phyloP scores from a whole-genome alignment of 345 rosid species.

The Hevea brasiliensis region DNA sequence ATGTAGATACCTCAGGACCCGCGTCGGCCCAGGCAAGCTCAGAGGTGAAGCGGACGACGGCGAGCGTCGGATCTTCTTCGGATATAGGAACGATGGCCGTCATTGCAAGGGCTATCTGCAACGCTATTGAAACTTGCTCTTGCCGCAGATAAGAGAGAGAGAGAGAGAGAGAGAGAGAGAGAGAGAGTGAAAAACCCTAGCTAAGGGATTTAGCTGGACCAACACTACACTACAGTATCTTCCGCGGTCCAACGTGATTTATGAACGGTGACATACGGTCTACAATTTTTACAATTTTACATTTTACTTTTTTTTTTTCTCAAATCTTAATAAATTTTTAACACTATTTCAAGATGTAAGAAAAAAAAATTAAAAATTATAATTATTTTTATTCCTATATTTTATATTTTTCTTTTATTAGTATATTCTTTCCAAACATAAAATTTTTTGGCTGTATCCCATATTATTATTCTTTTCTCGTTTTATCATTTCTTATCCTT shows the following conservation, averaged over 20 bases:
- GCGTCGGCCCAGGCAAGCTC: slow-evolving; percentile 98
- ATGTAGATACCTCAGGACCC: slow-evolving; percentile 70
- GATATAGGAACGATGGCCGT: slow-evolving; percentile 89
- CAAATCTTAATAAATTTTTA: too few relatives aligned
- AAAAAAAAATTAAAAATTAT: too few relatives aligned
- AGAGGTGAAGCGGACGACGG: slow-evolving; percentile 89
- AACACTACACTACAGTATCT: background rate
- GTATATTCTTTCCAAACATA: too few relatives aligned
- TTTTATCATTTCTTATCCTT: too few relatives aligned
- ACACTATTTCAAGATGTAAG: too few relatives aligned
- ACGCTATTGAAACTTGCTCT: slow-evolving; percentile 7
- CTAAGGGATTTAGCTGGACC: background rate
- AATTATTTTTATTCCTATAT: too few relatives aligned
- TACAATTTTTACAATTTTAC: background rate
- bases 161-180: background rate
- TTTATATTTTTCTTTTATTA: too few relatives aligned
- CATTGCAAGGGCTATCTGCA: slow-evolving; percentile 46
- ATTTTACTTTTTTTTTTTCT: too few relatives aligned
- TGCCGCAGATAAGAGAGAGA: slow-evolving; percentile 6
- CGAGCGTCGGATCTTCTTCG: slow-evolving; percentile 86
- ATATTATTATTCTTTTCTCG: too few relatives aligned
- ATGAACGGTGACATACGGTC: background rate
- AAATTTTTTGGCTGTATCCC: too few relatives aligned
- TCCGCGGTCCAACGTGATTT: background rate
- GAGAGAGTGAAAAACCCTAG: slow-evolving; percentile 34